Evolutionary conservation across 345 rosid genomes (phyloP).

Genomic region (Capsella bursapastoris): DNA sequence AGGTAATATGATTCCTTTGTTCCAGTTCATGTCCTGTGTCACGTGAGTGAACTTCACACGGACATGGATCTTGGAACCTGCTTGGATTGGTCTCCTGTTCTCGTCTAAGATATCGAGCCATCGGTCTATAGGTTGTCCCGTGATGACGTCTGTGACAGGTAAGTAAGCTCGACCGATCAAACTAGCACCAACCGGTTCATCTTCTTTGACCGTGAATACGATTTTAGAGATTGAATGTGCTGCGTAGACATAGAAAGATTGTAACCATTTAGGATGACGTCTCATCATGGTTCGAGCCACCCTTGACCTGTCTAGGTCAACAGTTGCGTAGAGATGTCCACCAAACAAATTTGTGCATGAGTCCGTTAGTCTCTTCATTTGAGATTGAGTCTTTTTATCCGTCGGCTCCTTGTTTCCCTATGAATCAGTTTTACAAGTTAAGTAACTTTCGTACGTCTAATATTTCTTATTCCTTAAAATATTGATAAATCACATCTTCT

Average conservation of each 20-base stretch:
- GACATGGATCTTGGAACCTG: slow-evolving; percentile 55
- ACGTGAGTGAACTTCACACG: slow-evolving; percentile 51
- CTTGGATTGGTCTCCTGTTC: slow-evolving; percentile 44
- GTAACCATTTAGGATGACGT: slow-evolving; percentile 54
- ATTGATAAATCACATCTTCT: neutral
- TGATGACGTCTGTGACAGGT: slow-evolving; percentile 56
- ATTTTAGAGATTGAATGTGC: slow-evolving; percentile 66
- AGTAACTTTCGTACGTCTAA: neutral
- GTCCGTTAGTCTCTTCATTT: slow-evolving; percentile 48
- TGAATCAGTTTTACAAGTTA: slow-evolving; percentile 6
- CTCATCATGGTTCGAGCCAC: slow-evolving; percentile 64
- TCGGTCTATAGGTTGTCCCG: slow-evolving; percentile 44
- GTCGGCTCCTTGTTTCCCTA: slow-evolving; percentile 39
- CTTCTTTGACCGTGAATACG: slow-evolving; percentile 65
- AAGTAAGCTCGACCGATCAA: slow-evolving; percentile 77
- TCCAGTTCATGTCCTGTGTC: slow-evolving; percentile 52
- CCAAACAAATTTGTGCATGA: slow-evolving; percentile 52
- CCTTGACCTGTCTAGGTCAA: slow-evolving; percentile 77
- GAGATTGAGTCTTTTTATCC: slow-evolving; percentile 46
- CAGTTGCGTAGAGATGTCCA: slow-evolving; percentile 60
- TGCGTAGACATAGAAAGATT: slow-evolving; percentile 62
- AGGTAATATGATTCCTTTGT: slow-evolving; percentile 56
- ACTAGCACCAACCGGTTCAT: slow-evolving; percentile 56
- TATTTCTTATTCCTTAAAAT: neutral
- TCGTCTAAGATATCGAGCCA: slow-evolving; percentile 58